Percentiles rank a stretch among this genome's conserved stretches.
These are phyloP conservation scores for Gelatoporia subvermispora DNA, from an alignment of 768 basidiomycete genomes.

Conservation along the genomic window DNA sequence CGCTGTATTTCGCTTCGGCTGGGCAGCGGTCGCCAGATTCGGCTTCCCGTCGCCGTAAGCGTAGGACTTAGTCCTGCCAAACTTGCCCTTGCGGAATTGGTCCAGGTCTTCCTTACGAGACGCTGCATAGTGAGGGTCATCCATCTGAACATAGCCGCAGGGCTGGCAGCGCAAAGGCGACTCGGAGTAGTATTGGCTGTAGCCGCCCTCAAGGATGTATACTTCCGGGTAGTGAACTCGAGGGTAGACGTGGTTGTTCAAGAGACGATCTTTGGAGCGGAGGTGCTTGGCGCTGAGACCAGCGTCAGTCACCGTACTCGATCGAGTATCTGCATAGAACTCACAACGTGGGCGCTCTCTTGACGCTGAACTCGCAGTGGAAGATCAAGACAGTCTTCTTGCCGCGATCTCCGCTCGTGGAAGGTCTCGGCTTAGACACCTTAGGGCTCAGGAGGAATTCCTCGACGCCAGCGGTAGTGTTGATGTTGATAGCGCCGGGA, in stretches of 20 bases:
- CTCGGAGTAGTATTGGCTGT: slow-evolving; percentile 78
- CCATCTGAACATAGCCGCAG: slow-evolving; percentile 85
- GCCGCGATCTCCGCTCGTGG: slow-evolving; percentile 65
- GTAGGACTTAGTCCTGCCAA: slow-evolving; percentile 87
- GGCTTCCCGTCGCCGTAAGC: slow-evolving; percentile 76
- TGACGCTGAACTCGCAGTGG: slow-evolving; percentile 97
- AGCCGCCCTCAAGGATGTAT: slow-evolving; percentile 95
- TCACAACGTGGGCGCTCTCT: slow-evolving; percentile 94
- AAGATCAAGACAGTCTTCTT: slow-evolving; percentile 88
- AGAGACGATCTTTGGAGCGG: slow-evolving; percentile 81
- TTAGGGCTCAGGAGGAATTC: slow-evolving; percentile 65
- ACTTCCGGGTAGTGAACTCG: slow-evolving; percentile 94
- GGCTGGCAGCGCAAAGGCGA: slow-evolving; percentile 74
- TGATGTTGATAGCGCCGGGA: slow-evolving; percentile 87
- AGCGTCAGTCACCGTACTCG: background rate
- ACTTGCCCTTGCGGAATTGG: slow-evolving; percentile 86
- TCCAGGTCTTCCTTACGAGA: slow-evolving; percentile 85
- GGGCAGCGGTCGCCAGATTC: slow-evolving; percentile 33
- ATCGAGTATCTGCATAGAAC: slow-evolving; percentile 21
- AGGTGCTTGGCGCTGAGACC: slow-evolving; percentile 81
- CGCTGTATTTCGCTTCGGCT: slow-evolving; percentile 63
- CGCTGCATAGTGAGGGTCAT: slow-evolving; percentile 78
- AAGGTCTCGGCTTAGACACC: slow-evolving; percentile 55
- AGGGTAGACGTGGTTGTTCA: slow-evolving; percentile 88
- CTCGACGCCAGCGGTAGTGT: slow-evolving; percentile 74